Base-by-base conservation (phyloP, 2,329 filamentous ascomycete species). In the Colletotrichum sp. region DNA sequence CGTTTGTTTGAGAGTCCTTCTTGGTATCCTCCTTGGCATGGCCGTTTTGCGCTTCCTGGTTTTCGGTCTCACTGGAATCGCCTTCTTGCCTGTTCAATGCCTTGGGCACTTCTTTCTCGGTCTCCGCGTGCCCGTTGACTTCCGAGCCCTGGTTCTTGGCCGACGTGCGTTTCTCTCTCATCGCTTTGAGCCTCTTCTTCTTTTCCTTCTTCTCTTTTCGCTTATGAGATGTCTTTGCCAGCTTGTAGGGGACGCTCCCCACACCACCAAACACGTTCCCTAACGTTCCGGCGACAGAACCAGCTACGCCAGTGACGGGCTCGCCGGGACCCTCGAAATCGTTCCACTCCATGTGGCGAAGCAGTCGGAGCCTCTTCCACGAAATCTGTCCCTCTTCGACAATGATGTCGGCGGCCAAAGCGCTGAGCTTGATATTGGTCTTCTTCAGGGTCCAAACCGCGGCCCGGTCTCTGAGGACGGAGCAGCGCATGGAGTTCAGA, bases 251-350 rank as follows among this genome's bases (percentile, higher is more conserved):
- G 5, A 94, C 90, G 67, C 91, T 89, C 1, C 90, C 92, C 18
- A 94, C 85, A 0, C 93, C 93, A n/a, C 88, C 86, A 30, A 93
- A 90, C 2, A 93, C 87, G 44, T 91, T 89, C 2, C 89, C 89
- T 5, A 93, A 81, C 0, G 90, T 91, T 5, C 88, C 88, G n/a
- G 90, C 87, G 6, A 95, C 79, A 0, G 92, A 93, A 13, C 91
- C 90, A 39, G 91, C 90, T 6, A 90, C 85, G 5, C 93, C 94
- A 0, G 93, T 94, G 15, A 95, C 86, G 0, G 94, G 94, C 80
- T 95, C 94, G 1, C 93, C 93, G 0, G 93, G 93, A 0, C 94
- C 94, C 78, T 94, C 93, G 79, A 95, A 95, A 79, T 95, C 93
- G 78, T 95, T 94, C 93, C 93, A 95, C 79, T 95, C 93, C 67